These are phyloP conservation scores for Jasminum sambac DNA, from an alignment of 257 asterid species.

Conservation along the genomic window DNA sequence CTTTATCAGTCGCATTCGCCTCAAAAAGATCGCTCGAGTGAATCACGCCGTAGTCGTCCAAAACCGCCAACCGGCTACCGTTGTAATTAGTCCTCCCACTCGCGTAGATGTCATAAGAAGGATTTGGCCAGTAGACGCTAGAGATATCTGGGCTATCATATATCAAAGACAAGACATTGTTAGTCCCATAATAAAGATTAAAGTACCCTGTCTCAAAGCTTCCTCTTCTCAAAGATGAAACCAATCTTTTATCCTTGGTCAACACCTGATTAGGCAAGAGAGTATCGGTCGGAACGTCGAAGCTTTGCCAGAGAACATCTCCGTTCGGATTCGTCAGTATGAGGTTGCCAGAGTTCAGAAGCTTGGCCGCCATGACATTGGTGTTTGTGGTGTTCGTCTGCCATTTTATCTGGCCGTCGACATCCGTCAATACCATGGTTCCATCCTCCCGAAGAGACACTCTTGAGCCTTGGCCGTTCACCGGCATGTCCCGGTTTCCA, in stretches of 20 bases:
- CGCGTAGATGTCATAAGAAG: not conserved
- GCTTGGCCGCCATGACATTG: not conserved
- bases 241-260: constrained; percentile 8
- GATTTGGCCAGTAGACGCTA: constrained; percentile 17
- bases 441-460: not conserved
- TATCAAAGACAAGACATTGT: constrained; percentile 4
- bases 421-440: constrained; percentile 13
- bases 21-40: not conserved
- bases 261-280: constrained; percentile 15
- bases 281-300: constrained; percentile 15
- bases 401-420: constrained; percentile 7
- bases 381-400: not conserved
- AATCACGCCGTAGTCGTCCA: constrained; percentile 9
- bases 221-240: not conserved
- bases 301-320: constrained; percentile 9
- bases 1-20: constrained; percentile 7
- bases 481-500: not conserved
- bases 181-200: not conserved
- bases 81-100: constrained; percentile 7
- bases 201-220: constrained; percentile 8
- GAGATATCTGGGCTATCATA: constrained; percentile 7
- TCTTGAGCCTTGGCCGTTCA: not conserved
- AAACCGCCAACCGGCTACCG: constrained; percentile 8
- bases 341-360: constrained; percentile 14
- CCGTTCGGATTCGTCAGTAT: not conserved